Evolutionary conservation across 495 filamentous ascomycete species (phyloP).

Genomic region (Bacidia rubella): DNA sequence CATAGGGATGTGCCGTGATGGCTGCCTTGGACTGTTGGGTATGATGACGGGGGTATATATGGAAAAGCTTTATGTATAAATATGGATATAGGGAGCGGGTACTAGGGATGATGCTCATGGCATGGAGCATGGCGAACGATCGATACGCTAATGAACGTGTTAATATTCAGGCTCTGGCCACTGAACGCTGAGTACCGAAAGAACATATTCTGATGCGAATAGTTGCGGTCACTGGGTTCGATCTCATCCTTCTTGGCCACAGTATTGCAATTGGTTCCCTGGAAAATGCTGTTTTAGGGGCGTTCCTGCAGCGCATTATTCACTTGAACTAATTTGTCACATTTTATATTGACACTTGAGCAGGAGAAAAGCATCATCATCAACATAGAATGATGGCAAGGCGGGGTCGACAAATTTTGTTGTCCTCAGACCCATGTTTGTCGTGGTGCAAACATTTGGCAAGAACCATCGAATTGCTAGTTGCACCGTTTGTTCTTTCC

Average conservation of each 20-base stretch:
- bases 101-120: not conserved
- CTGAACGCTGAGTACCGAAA: too few species aligned
- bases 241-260: too few species aligned
- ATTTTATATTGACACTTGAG: not conserved
- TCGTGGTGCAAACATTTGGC: too few species aligned
- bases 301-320: too few species aligned
- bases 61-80: not conserved
- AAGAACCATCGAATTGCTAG: not conserved
- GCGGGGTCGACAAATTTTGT: not conserved
- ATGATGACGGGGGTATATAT: not conserved
- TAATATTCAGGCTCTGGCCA: not conserved
- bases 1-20: slow-evolving; percentile 9
- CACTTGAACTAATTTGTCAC: not conserved
- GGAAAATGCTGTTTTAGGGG: too few species aligned
- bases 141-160: not conserved
- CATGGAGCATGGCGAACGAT: not conserved
- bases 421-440: too few species aligned
- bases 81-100: not conserved
- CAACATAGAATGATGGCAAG: not conserved
- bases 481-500: not conserved
- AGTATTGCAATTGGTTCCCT: too few species aligned
- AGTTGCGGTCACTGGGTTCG: too few species aligned
- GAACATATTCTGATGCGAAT: not conserved
- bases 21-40: not conserved
- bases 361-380: not conserved